These are phyloP conservation scores for Tieghemostelium lacteum DNA, from an alignment of 78 protist genomes.

Conservation along the genomic window DNA sequence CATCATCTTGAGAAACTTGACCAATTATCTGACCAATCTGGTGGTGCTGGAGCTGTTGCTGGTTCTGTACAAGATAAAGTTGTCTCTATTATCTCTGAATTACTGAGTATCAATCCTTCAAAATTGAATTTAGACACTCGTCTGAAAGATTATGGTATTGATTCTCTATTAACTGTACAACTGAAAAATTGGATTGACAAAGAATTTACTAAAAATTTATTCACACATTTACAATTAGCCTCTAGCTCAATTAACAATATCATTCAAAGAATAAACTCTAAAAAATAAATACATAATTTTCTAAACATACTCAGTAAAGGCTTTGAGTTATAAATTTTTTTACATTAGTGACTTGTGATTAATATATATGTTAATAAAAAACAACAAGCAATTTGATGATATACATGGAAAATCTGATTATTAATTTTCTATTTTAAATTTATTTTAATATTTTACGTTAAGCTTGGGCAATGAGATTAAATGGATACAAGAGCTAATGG, in stretches of 20 bases:
- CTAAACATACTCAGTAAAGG: too few relatives aligned
- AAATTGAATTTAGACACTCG: constrained; percentile 23
- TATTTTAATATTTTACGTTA: too few relatives aligned
- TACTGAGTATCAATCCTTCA: constrained; percentile 14
- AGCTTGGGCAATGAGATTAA: too few relatives aligned
- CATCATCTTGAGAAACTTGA: too few relatives aligned
- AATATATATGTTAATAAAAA: too few relatives aligned
- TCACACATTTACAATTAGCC: constrained; percentile 48
- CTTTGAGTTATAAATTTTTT: background rate
- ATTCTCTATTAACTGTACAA: constrained; percentile 66
- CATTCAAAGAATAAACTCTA: constrained; percentile 12
- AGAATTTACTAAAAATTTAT: constrained; percentile 38
- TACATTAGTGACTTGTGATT: too few relatives aligned
- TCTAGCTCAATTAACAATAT: constrained; percentile 14
- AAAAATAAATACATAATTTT: too few relatives aligned
- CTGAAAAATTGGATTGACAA: constrained; percentile 60
- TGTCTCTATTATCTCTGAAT: constrained; percentile 5
- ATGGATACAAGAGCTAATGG: too few relatives aligned
- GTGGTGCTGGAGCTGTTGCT: background rate
- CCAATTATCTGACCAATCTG: background rate
- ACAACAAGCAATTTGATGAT: too few relatives aligned
- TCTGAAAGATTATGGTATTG: constrained; percentile 70
- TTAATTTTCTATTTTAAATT: too few relatives aligned
- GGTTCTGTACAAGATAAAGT: background rate
- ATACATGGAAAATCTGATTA: too few relatives aligned